These are phyloP conservation scores for Orbilia ellipsospora DNA, from an alignment of 2,329 filamentous ascomycete genomes.

Conservation along the genomic window DNA sequence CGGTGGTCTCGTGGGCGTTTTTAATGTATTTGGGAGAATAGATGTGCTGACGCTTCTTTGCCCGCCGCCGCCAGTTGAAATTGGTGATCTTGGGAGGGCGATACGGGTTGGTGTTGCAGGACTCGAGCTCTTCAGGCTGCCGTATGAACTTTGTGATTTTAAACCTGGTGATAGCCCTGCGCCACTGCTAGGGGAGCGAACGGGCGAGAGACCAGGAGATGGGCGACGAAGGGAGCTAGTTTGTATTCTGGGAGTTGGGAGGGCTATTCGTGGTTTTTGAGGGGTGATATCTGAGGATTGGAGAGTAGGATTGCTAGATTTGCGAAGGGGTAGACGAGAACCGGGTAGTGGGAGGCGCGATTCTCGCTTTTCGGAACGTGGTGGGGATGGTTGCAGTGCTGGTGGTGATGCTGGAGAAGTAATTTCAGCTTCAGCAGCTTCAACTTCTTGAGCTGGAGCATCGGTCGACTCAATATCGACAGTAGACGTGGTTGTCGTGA, in stretches of 20 bases:
- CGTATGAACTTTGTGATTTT: constrained; percentile 39
- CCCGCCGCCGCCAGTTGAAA: background rate
- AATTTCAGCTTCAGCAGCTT: constrained; percentile 4
- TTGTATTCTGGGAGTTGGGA: constrained; percentile 26
- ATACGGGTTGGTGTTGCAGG: constrained; percentile 36
- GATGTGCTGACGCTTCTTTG: constrained; percentile 31
- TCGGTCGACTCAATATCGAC: background rate
- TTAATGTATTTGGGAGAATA: background rate
- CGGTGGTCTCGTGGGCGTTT: constrained; percentile 11
- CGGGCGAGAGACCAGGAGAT: constrained; percentile 29
- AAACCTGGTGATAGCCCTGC: constrained; percentile 15
- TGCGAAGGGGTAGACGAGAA: constrained; percentile 40
- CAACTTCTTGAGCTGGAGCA: background rate
- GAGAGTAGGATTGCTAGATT: constrained; percentile 31
- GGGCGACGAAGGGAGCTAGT: constrained; percentile 22
- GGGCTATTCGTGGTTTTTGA: constrained; percentile 18
- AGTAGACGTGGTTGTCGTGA: background rate
- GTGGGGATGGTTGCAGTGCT: constrained; percentile 10
- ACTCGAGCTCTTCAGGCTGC: constrained; percentile 22
- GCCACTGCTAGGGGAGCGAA: constrained; percentile 15
- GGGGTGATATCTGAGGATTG: constrained; percentile 8
- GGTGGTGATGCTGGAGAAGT: background rate
- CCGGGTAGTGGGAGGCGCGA: constrained; percentile 40
- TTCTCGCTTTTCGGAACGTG: constrained; percentile 36
- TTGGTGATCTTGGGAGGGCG: constrained; percentile 32